Evolutionary conservation across 179 eudicot genomes (phyloP).

Genomic region (Corrigiola litoralis): DNA sequence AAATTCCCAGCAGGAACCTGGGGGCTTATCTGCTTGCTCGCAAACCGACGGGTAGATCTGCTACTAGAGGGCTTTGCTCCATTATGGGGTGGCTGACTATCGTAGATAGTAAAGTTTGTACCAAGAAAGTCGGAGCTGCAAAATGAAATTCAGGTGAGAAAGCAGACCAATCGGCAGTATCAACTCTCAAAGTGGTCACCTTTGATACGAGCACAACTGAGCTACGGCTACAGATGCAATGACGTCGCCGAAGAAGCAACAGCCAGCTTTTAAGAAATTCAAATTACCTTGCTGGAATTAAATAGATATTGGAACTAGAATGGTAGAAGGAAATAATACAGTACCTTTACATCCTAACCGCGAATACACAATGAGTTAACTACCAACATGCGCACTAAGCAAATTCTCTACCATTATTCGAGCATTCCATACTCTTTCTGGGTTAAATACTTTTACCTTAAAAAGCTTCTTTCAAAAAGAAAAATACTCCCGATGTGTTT

Average conservation of each 20-base stretch:
- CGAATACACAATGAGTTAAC: no score
- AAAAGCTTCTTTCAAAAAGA: background rate
- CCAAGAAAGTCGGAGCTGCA: constrained; percentile 97
- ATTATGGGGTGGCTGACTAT: constrained; percentile 76
- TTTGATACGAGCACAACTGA: background rate
- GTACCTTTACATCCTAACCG: no score
- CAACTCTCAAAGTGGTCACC: background rate
- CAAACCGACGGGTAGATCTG: constrained; percentile 65
- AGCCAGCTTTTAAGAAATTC: no score
- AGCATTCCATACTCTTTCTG: no score
- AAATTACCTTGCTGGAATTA: no score
- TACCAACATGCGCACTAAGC: no score
- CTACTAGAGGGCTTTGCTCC: constrained; percentile 82
- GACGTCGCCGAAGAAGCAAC: no score
- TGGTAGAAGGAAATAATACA: no score
- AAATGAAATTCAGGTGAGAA: constrained; percentile 11
- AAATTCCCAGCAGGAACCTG: constrained; percentile 88
- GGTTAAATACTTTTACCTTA: background rate
- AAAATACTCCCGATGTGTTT: background rate
- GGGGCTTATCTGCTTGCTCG: constrained; percentile 91
- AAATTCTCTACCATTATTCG: no score
- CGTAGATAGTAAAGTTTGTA: constrained; percentile 82
- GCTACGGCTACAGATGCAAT: no score
- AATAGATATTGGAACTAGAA: no score
- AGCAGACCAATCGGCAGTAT: background rate